phyloP scores from a whole-genome alignment of 78 protist species.

The Diacronema lutheri region DNA sequence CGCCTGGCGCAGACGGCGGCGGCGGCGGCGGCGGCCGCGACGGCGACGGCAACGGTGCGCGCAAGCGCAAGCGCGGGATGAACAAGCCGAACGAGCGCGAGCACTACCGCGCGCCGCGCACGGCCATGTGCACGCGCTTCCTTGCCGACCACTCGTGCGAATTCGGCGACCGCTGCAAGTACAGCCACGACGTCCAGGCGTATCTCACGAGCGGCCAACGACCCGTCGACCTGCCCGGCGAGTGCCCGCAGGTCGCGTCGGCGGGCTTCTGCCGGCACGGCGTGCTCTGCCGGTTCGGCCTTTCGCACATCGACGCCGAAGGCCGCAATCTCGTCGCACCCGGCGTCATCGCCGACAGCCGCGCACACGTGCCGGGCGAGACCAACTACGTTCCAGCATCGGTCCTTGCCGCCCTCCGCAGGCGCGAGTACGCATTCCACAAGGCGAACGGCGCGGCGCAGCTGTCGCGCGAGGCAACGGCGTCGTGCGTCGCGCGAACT shows the following conservation, averaged over 20 bases:
- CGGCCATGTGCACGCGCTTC: neutral
- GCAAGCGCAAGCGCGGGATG: neutral
- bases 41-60: too few species aligned
- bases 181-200: conserved; percentile 14
- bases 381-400: neutral
- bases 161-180: conserved; percentile 24
- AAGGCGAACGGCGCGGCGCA: neutral
- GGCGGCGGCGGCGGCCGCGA: too few species aligned
- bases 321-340: neutral
- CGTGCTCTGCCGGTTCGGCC: conserved; percentile 1
- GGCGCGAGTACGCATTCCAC: neutral
- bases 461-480: neutral
- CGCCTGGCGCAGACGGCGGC: too few species aligned
- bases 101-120: neutral
- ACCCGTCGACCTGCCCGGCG: conserved; percentile 2
- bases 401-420: neutral
- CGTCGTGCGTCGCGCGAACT: neutral
- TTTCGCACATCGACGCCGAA: neutral
- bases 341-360: too few species aligned
- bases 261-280: neutral
- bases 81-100: neutral
- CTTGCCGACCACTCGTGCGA: neutral
- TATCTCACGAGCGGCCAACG: neutral
- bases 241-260: neutral
- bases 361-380: too few species aligned